Evolutionary conservation across 2,329 filamentous ascomycete genomes (phyloP).

Genomic region (Paecilomyces fulvus): DNA sequence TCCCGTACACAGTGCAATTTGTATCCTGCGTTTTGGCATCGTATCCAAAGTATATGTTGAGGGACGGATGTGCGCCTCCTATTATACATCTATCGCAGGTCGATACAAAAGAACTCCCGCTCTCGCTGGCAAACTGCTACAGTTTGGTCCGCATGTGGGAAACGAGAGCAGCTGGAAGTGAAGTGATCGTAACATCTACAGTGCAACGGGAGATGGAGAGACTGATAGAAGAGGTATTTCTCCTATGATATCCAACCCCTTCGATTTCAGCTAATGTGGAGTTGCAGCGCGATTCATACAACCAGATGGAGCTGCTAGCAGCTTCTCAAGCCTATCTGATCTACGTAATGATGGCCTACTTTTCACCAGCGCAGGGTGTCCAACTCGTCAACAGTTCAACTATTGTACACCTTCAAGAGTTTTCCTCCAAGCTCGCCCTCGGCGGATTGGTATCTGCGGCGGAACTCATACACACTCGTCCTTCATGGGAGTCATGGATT

Average conservation of each 20-base stretch:
- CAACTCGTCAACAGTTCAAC: constrained; percentile 31
- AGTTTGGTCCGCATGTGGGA: constrained; percentile 20
- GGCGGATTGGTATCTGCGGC: constrained; percentile 38
- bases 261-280: neutral
- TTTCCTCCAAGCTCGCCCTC: constrained; percentile 35
- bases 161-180: constrained; percentile 17
- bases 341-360: constrained; percentile 45
- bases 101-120: constrained; percentile 2
- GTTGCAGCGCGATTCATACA: constrained; percentile 8
- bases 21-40: constrained; percentile 16
- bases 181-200: constrained; percentile 12
- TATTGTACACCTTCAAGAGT: constrained; percentile 44
- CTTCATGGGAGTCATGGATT: constrained; percentile 48
- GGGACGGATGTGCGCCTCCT: constrained; percentile 11
- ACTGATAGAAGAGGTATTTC: constrained; percentile 10
- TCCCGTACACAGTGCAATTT: constrained; percentile 16
- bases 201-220: constrained; percentile 19
- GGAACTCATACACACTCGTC: constrained; percentile 32
- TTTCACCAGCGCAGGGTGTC: constrained; percentile 20
- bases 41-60: constrained; percentile 15
- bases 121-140: constrained; percentile 17
- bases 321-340: constrained; percentile 48
- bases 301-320: constrained; percentile 28
- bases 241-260: neutral
- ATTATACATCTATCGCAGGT: constrained; percentile 19